Base-by-base conservation (phyloP, 2,329 filamentous ascomycete genomes). In the Curvularia lunata region DNA sequence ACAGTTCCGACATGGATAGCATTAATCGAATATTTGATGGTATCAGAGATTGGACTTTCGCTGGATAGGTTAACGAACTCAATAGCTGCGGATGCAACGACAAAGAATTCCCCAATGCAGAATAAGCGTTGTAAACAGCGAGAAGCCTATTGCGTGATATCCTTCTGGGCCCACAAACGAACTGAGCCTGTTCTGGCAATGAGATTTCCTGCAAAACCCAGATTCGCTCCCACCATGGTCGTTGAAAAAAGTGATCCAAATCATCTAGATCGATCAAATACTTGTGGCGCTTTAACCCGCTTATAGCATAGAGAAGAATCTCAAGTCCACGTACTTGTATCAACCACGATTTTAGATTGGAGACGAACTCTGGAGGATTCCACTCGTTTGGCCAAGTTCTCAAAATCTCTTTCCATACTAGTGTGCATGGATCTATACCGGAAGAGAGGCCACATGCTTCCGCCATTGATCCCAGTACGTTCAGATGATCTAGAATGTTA, bases 121-220 rank as follows among this genome's bases (percentile, higher is more conserved):
- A 5, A n/a, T 32, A 53, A 3, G 16, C 34, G 4, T 48, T 16
- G 2, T 23, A 18, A 5, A 27, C 32, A 18, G 51, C 51, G 5
- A 10, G 6, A 13, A 45, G 25, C 10, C 25, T 34, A 2, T 3
- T 4, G 7, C 32, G 32, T 1, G 42, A 16, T 19, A 65, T 52
- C 16, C 4, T 42, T 16, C 59, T 58, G 1, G 56, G 21, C 18
- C 64, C 62, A 25, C 64, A 65, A 41, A 59, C 30, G 23, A 62
- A 52, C 1, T 62, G 27, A 13, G 50, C 40, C 13, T 53, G 21
- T 19, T 49, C 30, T 18, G 64, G 41, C 38, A 67, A 52, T 30
- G 60, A 51, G 8, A 63, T 48, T 42, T 67, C 64, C 27, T 67
- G 64, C 6, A 67, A 48, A 34, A 63, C 56, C 64, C 62, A 67